Conservation (phyloP, 2,329 filamentous ascomycete genomes). For the Colletotrichum sidae region DNA sequence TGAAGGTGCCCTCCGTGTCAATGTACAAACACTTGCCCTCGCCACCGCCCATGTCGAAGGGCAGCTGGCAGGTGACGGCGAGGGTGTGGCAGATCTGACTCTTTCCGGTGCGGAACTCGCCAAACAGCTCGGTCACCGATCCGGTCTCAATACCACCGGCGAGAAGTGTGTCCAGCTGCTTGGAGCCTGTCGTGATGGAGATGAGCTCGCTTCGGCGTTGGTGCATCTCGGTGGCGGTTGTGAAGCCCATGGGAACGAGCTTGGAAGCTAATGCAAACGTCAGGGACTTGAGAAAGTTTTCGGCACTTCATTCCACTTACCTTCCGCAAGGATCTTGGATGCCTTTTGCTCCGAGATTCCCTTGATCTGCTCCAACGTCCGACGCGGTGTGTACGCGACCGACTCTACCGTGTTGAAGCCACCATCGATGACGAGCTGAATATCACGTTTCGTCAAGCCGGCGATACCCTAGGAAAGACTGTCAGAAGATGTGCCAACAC, state of each 20-base stretch:
- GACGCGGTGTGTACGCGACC: slow-evolving; percentile 89
- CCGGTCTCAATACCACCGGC: slow-evolving; percentile 97
- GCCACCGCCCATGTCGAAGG: slow-evolving; percentile 98
- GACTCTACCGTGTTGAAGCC: slow-evolving; percentile 97
- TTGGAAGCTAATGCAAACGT: slow-evolving; percentile 76
- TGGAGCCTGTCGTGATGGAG: slow-evolving; percentile 97
- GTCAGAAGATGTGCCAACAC: slow-evolving; percentile 5
- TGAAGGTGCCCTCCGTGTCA: slow-evolving; percentile 97
- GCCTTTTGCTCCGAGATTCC: slow-evolving; percentile 98
- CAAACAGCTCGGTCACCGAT: slow-evolving; percentile 97
- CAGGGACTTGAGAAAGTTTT: slow-evolving; percentile 26
- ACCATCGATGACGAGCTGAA: slow-evolving; percentile 90
- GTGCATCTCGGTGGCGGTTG: slow-evolving; percentile 99
- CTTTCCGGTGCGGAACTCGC: slow-evolving; percentile 97
- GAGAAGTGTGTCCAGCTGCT: slow-evolving; percentile 94
- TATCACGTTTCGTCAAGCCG: slow-evolving; percentile 93
- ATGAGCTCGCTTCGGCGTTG: slow-evolving; percentile 96
- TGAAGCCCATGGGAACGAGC: slow-evolving; percentile 98
- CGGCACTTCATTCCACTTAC: slow-evolving; percentile 56
- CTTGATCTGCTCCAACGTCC: slow-evolving; percentile 93
- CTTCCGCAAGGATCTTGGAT: slow-evolving; percentile 88
- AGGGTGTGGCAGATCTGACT: slow-evolving; percentile 98
- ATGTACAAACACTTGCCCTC: slow-evolving; percentile 99
- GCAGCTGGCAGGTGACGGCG: slow-evolving; percentile 97
- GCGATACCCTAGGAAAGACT: slow-evolving; percentile 74